Evolutionary conservation across 208 protist genomes (phyloP).

Genomic region (Crithidia sp.): DNA sequence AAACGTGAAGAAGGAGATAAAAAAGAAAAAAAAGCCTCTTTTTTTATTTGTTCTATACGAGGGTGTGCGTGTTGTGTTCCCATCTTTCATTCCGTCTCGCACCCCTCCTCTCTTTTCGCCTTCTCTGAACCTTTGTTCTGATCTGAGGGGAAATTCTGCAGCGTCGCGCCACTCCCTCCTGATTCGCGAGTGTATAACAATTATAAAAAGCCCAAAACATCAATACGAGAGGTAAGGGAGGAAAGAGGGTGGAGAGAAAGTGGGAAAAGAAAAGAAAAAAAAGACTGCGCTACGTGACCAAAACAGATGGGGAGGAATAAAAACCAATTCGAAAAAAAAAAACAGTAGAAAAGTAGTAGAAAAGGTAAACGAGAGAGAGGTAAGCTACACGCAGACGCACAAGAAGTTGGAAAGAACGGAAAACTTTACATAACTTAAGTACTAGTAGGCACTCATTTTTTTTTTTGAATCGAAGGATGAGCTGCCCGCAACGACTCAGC

Average conservation of each 20-base stretch:
- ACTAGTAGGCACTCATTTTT: not conserved
- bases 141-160: no score
- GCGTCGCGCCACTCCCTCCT: not conserved
- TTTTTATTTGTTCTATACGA: slow-evolving; percentile 24
- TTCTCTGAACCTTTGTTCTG: not conserved
- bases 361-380: slow-evolving; percentile 5
- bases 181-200: slow-evolving; percentile 2
- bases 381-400: not conserved
- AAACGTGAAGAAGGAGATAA: not conserved
- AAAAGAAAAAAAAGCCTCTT: not conserved
- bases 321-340: not conserved
- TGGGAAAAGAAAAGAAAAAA: slow-evolving; percentile 6
- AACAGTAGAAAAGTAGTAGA: not conserved
- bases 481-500: no score
- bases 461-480: not conserved
- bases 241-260: not conserved
- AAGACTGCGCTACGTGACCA: not conserved
- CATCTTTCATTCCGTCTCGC: not conserved
- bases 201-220: not conserved
- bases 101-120: not conserved
- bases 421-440: not conserved
- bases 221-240: not conserved
- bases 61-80: slow-evolving; percentile 12
- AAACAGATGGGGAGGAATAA: not conserved
- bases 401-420: not conserved